phyloP scores from a whole-genome alignment of 805 yeast species.

The Candida tammaniensis region DNA sequence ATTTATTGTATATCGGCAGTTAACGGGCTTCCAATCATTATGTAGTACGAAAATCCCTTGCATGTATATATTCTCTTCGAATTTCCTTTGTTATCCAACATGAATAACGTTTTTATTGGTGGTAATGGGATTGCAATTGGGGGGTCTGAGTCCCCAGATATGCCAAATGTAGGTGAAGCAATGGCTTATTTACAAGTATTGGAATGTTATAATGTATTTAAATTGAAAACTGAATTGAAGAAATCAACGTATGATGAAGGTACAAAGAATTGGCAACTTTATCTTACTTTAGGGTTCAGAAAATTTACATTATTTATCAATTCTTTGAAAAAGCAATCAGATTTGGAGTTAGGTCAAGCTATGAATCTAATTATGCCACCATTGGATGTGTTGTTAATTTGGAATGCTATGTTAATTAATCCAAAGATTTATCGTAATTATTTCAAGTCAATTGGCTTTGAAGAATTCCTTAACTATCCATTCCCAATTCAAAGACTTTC shows the following conservation, averaged over 20 bases:
- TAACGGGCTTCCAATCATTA: too few species aligned
- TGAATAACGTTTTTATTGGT: conserved; percentile 2
- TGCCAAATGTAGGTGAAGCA: conserved; percentile 4
- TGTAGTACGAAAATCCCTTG: too few species aligned
- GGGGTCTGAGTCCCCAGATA: neutral
- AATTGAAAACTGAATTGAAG: neutral
- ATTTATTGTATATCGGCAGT: too few species aligned
- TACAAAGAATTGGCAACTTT: neutral
- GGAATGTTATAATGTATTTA: neutral
- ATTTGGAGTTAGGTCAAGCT: neutral
- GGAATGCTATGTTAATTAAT: conserved; percentile 3
- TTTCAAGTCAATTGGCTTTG: neutral
- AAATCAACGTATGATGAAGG: neutral
- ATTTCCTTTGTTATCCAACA: too few species aligned
- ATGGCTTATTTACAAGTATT: conserved; percentile 1
- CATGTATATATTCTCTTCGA: too few species aligned
- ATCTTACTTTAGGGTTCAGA: neutral
- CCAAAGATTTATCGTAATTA: conserved; percentile 1
- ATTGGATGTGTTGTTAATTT: conserved; percentile 1
- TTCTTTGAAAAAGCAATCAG: neutral
- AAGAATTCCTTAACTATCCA: neutral
- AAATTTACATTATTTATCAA: conserved; percentile 2
- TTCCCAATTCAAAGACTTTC: conserved; percentile 2
- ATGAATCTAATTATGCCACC: conserved; percentile 4
- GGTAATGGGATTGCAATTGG: conserved; percentile 2